These are phyloP conservation scores for Melastoma malabathricum DNA, from an alignment of 345 rosid genomes.

Conservation along the genomic window DNA sequence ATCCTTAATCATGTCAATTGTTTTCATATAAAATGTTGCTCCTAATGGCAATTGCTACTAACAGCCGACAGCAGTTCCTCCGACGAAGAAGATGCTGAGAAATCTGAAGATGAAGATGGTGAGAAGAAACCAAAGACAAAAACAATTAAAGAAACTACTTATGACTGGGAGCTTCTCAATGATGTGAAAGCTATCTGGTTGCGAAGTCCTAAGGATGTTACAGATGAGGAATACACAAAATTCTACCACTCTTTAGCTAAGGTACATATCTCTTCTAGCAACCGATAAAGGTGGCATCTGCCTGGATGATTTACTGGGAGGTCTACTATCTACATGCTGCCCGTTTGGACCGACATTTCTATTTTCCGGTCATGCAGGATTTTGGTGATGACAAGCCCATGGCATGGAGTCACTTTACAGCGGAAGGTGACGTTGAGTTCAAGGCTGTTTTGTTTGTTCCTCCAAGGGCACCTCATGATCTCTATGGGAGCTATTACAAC, in stretches of 20 bases:
- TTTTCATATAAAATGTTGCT: too few relatives aligned
- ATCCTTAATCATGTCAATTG: background rate
- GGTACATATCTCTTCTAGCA: slow-evolving; percentile 23
- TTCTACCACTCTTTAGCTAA: slow-evolving; percentile 79
- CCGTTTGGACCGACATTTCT: too few relatives aligned
- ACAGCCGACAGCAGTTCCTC: slow-evolving; percentile 45
- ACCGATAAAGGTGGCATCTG: background rate
- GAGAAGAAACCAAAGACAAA: slow-evolving; percentile 77
- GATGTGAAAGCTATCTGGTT: slow-evolving; percentile 98
- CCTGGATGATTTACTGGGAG: too few relatives aligned
- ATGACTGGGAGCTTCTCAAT: slow-evolving; percentile 89
- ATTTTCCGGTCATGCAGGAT: slow-evolving; percentile 33
- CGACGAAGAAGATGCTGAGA: slow-evolving; percentile 53
- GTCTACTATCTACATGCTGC: too few relatives aligned
- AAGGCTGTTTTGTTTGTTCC: slow-evolving; percentile 89
- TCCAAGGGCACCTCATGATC: slow-evolving; percentile 90
- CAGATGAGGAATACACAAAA: slow-evolving; percentile 82
- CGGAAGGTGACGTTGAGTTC: slow-evolving; percentile 98
- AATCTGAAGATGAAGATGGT: slow-evolving; percentile 52
- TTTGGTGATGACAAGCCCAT: slow-evolving; percentile 75
- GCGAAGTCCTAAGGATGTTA: slow-evolving; percentile 90
- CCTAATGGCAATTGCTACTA: background rate
- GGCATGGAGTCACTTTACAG: slow-evolving; percentile 87
- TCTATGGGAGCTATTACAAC: slow-evolving; percentile 89
- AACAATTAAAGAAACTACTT: slow-evolving; percentile 63